Base-by-base conservation (phyloP, 176 grass and related monocot genomes). In the Carex cristatella region DNA sequence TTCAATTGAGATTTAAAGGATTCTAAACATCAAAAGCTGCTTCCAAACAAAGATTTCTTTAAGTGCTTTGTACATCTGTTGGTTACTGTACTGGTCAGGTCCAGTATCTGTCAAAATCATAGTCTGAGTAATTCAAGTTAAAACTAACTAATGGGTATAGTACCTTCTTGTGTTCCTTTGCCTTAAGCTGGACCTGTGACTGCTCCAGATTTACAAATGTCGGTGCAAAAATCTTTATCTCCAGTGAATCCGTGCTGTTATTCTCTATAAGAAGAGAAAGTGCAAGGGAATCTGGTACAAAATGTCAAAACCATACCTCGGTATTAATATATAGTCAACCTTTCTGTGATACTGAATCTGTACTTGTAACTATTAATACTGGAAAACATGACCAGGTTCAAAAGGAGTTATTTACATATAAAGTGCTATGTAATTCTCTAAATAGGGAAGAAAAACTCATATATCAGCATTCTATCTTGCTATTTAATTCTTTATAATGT, bases 191-290 rank as follows among this genome's bases (percentile, higher is more conserved):
- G 74, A 95, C 72, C 32, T 61, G 73, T 59, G 84, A 63, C 85
- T 91, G 76, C 23, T 88, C 91, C 67, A 89, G 65, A 42, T 51
- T 92, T 53, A 94, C 81, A 88, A 90, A 93, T 77, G 85, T 75
- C 80, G 96, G 93, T 70, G 83, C 90, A 0, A 37, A 64, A 63
- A 99, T 92, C 61, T 78, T 86, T 88, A 95, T 90, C 84, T 94
- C 88, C 83, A 99, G 83, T 61, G 76, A 76, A 65, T 54, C 46
- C 53, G 83, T 54, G 32, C 88, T 91, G 86, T 84, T 95, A 72
- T 99, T 99, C 83, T 92, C 86, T 69, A 95, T 92, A 77, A 99
- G 87, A 88, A 99, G 91, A 35, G 93, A 95, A 46, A 99, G 83
- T 80, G 90, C 88, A 84, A 86, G 84, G 5, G 91, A 99, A 89